A percentile compares a stretch with the other conserved stretches of the same genome.
phyloP scores from a whole-genome alignment of 257 asterid species.

The Nicotiana tomentosiformis region DNA sequence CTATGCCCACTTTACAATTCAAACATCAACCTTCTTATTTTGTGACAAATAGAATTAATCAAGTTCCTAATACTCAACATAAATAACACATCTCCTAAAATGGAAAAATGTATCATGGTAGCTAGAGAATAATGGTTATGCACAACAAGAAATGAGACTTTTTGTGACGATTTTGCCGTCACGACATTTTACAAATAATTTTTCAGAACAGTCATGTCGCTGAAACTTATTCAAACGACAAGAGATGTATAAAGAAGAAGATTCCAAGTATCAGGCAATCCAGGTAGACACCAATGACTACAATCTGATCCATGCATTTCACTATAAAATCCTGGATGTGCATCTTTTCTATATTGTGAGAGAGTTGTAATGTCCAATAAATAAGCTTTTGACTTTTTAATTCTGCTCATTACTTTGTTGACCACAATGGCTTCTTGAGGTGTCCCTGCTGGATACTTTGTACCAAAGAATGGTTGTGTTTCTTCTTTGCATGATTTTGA shows the following conservation, averaged over 20 bases:
- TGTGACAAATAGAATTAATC: background rate
- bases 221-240: background rate
- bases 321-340: constrained; percentile 64
- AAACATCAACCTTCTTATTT: background rate
- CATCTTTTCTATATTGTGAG: constrained; percentile 82
- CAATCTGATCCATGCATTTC: constrained; percentile 62
- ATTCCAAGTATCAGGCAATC: constrained; percentile 95
- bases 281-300: constrained; percentile 99
- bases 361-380: constrained; percentile 66
- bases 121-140: background rate
- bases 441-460: constrained; percentile 55
- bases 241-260: constrained; percentile 58
- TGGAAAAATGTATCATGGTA: background rate
- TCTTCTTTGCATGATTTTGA: constrained; percentile 55
- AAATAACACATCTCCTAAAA: background rate
- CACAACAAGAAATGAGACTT: background rate
- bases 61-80: background rate
- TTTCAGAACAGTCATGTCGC: background rate
- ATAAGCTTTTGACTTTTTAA: constrained; percentile 58
- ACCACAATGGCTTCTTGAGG: constrained; percentile 45
- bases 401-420: constrained; percentile 63
- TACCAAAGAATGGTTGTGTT: constrained; percentile 51
- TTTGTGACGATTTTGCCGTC: background rate
- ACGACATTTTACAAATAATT: background rate
- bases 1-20: background rate